Evolutionary conservation across 2,329 filamentous ascomycete species (phyloP).

Genomic region (Sporothrix schenckii): DNA sequence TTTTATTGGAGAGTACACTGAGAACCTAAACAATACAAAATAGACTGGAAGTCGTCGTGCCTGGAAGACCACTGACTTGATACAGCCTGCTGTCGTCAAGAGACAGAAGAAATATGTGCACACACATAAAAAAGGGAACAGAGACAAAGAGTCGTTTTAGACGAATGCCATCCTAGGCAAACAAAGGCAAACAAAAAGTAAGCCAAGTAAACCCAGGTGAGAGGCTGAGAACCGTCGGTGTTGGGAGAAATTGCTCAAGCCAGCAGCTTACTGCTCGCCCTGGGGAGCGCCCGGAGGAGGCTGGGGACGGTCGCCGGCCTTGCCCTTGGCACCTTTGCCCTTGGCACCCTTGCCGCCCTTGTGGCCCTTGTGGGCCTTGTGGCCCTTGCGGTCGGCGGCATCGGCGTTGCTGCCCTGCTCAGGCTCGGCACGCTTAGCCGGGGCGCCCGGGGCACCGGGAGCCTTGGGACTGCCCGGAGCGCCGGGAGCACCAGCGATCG

Average conservation of each 20-base stretch:
- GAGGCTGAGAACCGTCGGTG: background rate
- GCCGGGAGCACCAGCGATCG: background rate
- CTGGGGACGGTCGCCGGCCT: background rate
- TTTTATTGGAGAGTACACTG: background rate
- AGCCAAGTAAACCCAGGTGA: background rate
- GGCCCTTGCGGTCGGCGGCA: background rate
- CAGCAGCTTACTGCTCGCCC: conserved; percentile 2
- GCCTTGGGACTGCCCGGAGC: no score
- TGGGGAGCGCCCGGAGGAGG: background rate
- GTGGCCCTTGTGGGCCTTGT: background rate
- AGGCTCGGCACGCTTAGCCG: conserved; percentile 1
- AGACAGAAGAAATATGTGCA: conserved; percentile 9
- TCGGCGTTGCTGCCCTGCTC: background rate
- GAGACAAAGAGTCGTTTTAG: background rate
- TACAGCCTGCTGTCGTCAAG: background rate
- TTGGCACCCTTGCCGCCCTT: background rate
- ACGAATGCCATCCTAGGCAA: background rate
- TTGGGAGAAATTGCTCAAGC: background rate
- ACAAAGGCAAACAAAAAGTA: background rate
- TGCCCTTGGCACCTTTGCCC: background rate
- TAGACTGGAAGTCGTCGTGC: background rate
- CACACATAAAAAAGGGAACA: background rate
- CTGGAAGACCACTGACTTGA: background rate
- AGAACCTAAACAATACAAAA: background rate
- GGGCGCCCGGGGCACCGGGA: background rate